Conservation (phyloP, 331 rosid species). For the Cydonia oblonga region DNA sequence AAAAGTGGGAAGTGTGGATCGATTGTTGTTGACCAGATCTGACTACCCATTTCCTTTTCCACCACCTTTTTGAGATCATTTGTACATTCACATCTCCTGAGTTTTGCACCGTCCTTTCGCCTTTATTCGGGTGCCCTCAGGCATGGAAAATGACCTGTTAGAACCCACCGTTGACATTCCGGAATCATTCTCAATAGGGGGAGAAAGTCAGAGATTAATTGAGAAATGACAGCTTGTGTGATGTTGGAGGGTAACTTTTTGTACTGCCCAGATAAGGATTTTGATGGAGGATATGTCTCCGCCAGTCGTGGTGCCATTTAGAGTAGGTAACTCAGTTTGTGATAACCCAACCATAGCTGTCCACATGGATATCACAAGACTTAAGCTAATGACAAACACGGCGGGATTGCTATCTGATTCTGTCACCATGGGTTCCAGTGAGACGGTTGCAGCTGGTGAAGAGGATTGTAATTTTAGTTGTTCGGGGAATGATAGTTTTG, state of each 20-base stretch:
- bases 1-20: constrained; percentile 44
- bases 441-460: constrained; percentile 28
- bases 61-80: constrained; percentile 35
- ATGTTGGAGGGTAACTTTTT: constrained; percentile 38
- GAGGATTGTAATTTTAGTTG: constrained; percentile 37
- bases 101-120: constrained; percentile 19
- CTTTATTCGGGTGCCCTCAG: constrained; percentile 18
- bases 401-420: constrained; percentile 49
- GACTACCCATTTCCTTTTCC: constrained; percentile 44
- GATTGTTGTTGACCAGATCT: constrained; percentile 76
- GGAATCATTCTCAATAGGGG: constrained; percentile 34
- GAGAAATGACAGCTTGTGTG: constrained; percentile 51
- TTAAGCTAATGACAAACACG: constrained; percentile 64
- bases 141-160: constrained; percentile 48
- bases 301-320: constrained; percentile 53
- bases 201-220: constrained; percentile 33
- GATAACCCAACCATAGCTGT: constrained; percentile 58
- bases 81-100: constrained; percentile 31
- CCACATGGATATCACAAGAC: constrained; percentile 58
- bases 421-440: constrained; percentile 36
- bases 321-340: constrained; percentile 69
- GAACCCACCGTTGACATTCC: constrained; percentile 33
- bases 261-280: constrained; percentile 38
- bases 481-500: constrained; percentile 31
- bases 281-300: constrained; percentile 83